phyloP scores from a whole-genome alignment of 2,329 filamentous ascomycete genomes.

The Zasmidium cellare region DNA sequence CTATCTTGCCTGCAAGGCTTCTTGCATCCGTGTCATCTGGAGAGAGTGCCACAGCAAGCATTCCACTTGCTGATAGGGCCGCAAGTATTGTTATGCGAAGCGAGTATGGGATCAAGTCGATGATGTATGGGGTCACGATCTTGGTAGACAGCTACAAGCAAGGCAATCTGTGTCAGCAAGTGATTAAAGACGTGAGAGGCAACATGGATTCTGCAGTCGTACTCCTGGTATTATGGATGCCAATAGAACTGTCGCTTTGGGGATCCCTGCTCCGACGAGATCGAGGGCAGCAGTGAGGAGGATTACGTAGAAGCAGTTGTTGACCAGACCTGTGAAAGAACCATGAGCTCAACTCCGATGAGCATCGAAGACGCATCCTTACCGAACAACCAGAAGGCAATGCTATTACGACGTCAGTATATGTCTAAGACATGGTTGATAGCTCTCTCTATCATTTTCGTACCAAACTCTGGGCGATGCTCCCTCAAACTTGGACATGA shows the following conservation, averaged over 20 bases:
- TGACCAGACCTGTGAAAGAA: constrained; percentile 69
- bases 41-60: constrained; percentile 84
- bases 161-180: constrained; percentile 57
- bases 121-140: constrained; percentile 88
- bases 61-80: constrained; percentile 73
- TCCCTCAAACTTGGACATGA: constrained; percentile 64
- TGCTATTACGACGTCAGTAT: constrained; percentile 53
- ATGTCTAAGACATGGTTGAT: not conserved
- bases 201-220: not conserved
- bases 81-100: constrained; percentile 74
- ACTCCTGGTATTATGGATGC: constrained; percentile 87
- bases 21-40: constrained; percentile 49
- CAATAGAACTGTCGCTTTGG: constrained; percentile 89
- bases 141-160: constrained; percentile 49
- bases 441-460: not conserved
- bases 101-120: constrained; percentile 80
- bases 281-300: constrained; percentile 94
- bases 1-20: constrained; percentile 71
- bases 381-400: constrained; percentile 96
- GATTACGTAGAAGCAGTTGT: constrained; percentile 97
- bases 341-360: not conserved
- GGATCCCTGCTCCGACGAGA: constrained; percentile 80
- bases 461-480: constrained; percentile 51
- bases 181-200: not conserved
- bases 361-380: constrained; percentile 26